Evolutionary conservation across 345 rosid genomes (phyloP).

Genomic region (Erucastrum elatum): DNA sequence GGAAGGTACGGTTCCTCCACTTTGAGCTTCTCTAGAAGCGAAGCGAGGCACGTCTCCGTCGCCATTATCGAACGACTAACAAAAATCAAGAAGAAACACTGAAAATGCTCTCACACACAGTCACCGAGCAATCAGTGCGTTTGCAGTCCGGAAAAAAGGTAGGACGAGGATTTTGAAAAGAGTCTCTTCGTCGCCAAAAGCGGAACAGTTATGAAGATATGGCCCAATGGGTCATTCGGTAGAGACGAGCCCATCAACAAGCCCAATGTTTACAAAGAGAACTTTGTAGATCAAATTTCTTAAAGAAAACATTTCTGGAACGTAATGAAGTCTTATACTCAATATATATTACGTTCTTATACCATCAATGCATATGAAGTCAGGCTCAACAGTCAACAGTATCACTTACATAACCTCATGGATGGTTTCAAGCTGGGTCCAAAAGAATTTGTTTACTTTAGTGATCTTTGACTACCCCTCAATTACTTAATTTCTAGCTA

Average conservation of each 20-base stretch:
- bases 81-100: background rate
- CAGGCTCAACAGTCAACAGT: background rate
- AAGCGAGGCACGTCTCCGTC: constrained; percentile 52
- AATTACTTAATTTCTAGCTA: no score
- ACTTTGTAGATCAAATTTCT: background rate
- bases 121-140: background rate
- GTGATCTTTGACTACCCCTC: no score
- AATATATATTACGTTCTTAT: background rate
- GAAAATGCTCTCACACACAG: background rate
- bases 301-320: background rate
- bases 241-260: background rate
- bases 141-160: background rate
- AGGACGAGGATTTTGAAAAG: background rate
- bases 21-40: constrained; percentile 64
- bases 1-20: constrained; percentile 82
- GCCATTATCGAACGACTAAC: constrained; percentile 43
- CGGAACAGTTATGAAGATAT: background rate
- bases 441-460: no score
- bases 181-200: background rate
- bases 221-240: background rate
- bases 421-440: no score
- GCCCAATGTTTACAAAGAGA: no score
- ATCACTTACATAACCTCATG: no score
- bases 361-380: background rate
- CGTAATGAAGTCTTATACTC: background rate